Percentiles rank a stretch among this genome's conserved stretches.
Conservation (phyloP, 139 green algal species). For the Eudorina sp. region DNA sequence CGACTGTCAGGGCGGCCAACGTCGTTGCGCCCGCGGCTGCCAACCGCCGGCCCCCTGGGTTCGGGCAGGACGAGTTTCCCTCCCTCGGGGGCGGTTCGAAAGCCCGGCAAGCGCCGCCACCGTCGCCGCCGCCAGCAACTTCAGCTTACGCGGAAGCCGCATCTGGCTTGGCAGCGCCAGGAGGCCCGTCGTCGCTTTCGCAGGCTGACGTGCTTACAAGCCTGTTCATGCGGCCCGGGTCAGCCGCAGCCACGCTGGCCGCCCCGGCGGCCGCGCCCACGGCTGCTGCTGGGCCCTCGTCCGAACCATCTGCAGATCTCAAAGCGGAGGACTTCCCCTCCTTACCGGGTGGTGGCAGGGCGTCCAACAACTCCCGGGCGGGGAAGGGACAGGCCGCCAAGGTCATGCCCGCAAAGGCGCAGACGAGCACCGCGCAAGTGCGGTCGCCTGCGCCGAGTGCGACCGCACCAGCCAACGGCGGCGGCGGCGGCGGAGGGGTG, state of each 20-base stretch:
- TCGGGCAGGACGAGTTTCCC: constrained; percentile 56
- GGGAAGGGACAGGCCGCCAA: neutral
- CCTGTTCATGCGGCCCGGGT: constrained; percentile 39
- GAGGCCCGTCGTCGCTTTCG: neutral
- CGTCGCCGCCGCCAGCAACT: neutral
- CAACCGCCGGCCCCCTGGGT: neutral
- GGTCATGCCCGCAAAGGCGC: neutral
- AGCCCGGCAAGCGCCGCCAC: neutral
- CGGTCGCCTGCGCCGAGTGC: neutral
- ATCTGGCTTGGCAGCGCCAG: neutral
- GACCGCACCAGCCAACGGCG: neutral
- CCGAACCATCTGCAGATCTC: neutral
- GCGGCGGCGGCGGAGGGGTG: constrained; percentile 47
- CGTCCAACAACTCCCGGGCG: too few relatives aligned
- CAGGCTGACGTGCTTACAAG: constrained; percentile 9
- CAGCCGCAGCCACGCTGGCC: neutral
- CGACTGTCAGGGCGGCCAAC: neutral
- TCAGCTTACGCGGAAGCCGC: constrained; percentile 21
- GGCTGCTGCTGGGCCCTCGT: neutral
- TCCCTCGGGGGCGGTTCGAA: constrained; percentile 35
- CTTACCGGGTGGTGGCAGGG: constrained; percentile 8
- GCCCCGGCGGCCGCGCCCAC: neutral
- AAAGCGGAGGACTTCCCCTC: constrained; percentile 30
- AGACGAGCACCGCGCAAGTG: neutral
- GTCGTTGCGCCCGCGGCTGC: neutral